Conservation (phyloP, 2,329 filamentous ascomycete species). For the Rachicladosporium sp. region DNA sequence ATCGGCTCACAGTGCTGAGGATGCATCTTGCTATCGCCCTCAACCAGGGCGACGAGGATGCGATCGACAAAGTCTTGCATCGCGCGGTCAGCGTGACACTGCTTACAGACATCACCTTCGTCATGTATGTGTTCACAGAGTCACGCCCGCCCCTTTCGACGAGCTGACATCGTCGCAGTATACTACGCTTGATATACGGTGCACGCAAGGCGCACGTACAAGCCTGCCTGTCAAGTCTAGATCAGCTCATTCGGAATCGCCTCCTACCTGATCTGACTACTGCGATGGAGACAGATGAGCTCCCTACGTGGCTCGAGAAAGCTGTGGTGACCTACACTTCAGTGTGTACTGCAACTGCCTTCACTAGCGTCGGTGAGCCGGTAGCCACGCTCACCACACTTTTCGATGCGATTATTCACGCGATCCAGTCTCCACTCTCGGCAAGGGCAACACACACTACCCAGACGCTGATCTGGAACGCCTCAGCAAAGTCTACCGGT, state of each 20-base stretch:
- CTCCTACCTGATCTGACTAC: constrained; percentile 35
- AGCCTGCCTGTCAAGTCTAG: constrained; percentile 39
- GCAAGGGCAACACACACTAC: constrained; percentile 52
- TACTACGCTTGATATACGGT: constrained; percentile 57
- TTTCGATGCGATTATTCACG: constrained; percentile 35
- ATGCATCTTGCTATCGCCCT: constrained; percentile 57
- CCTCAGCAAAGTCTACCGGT: constrained; percentile 3
- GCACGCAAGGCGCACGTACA: constrained; percentile 37
- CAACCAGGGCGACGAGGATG: constrained; percentile 22
- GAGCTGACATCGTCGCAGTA: constrained; percentile 13
- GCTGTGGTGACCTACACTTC: constrained; percentile 47
- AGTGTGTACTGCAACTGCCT: neutral
- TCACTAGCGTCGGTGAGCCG: neutral
- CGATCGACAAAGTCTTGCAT: constrained; percentile 41
- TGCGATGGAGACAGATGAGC: constrained; percentile 1
- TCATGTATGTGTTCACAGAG: constrained; percentile 28
- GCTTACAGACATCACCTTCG: constrained; percentile 52
- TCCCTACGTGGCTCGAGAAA: constrained; percentile 52
- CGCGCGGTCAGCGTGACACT: constrained; percentile 50
- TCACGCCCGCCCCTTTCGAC: no score
- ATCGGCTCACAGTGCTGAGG: constrained; percentile 49
- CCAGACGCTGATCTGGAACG: constrained; percentile 71
- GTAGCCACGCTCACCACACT: neutral
- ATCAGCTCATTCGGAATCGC: constrained; percentile 50
- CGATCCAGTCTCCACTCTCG: constrained; percentile 38